Evolutionary conservation across 257 asterid genomes (phyloP), one percentile per base, ranked within the genome.

Genomic region (Salvia rosmarinus): DNA sequence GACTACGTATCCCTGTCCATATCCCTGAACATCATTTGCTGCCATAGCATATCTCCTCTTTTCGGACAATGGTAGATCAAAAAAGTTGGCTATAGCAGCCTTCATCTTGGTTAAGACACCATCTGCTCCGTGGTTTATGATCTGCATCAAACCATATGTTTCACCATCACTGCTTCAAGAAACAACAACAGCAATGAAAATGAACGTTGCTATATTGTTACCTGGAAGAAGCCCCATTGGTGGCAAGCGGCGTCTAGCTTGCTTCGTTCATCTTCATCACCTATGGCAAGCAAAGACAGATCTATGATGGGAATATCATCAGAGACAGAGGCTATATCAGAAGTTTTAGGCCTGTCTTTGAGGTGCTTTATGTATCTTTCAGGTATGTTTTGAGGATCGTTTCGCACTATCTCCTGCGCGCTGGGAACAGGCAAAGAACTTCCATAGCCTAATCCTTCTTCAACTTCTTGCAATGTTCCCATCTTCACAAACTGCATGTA

Each of bases 141-240:
- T 77, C 88, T 85, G 77, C 42, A 74, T 43, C 14, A 39, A 12
- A 32, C 9, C 25, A 21, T 16, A 19, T 54, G 13, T 39, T 12
- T 17, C 37, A 64, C 8, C 44, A 40, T 11, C 30, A n/a, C 21
- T 16, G 6, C 32, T 20, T 47, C 37, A 58, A 21, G 19, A 30
- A 65, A 42, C 25, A 55, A 16, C n/a, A 19, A 21, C 64, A 23
- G 28, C 9, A 5, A 69, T 0, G 9, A 39, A 16, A 11, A 74
- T 3, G 16, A 12, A 32, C 4, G 60, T 20, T 11, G 8, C 3
- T 1, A 9, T 9, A 25, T 12, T 14, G 16, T 44, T 77, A 78
- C 85, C 83, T 80, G 88, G 63, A 83, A 83, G 77, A 83, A 83
- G 46, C 88, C 83, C 88, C 85, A 83, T 42, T 83, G 40, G 23